Base-by-base conservation (phyloP, 108 stramenopile genomes). In the Seminavis robusta region DNA sequence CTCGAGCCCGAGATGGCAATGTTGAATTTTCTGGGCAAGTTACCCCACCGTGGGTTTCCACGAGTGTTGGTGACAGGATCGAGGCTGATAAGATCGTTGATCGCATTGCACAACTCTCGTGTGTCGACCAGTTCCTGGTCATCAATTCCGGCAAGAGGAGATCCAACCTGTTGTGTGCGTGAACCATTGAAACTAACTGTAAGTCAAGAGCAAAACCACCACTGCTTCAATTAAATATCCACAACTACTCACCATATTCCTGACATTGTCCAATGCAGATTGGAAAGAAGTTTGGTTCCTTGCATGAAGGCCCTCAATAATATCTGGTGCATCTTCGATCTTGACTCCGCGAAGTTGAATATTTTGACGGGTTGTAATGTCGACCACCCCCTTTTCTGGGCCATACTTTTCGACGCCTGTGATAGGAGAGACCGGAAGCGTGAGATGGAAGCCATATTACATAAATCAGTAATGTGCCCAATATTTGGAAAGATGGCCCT, bases 201-300 rank as follows among this genome's bases (percentile, higher is more conserved):
- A n/a, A n/a, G n/a, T n/a, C n/a, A n/a, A n/a, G n/a, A n/a, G n/a
- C n/a, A n/a, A n/a, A n/a, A n/a, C n/a, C n/a, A n/a, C n/a, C n/a
- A n/a, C n/a, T n/a, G n/a, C n/a, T n/a, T n/a, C n/a, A n/a, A n/a
- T n/a, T n/a, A n/a, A n/a, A n/a, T n/a, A n/a, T n/a, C n/a, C n/a
- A n/a, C n/a, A n/a, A n/a, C n/a, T n/a, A n/a, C n/a, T n/a, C 31
- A 96, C 95, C 77, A 96, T 80, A 58, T 96, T 96, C 16, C 95
- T 77, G 15, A 93, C 93, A 63, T 74, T 96, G 76, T 96, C 95
- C 51, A 94, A 63, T 21, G 87, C 92, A 58, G 79, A 81, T 54
- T 94, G 92, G 66, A 94, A 90, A 8, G 79, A 71, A 2, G 92
- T 94, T 65, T 86, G 88, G 54, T 94, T 94, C 16, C 82, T 50